Conservation (phyloP, 148 eudicot species). For the Rheum nobile region DNA sequence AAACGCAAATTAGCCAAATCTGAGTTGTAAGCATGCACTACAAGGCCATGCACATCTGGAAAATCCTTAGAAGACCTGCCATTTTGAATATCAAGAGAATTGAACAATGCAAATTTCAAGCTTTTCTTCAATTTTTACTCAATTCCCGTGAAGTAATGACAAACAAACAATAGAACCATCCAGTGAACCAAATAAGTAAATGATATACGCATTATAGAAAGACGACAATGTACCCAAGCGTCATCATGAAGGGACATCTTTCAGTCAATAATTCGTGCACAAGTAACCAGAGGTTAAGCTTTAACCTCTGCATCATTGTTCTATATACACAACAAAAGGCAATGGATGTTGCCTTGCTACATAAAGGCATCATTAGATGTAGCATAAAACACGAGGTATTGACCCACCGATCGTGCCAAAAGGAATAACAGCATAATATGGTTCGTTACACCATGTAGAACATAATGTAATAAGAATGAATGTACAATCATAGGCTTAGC, state of each 20-base stretch:
- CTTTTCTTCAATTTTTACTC: slow-evolving; percentile 1
- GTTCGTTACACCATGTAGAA: background rate
- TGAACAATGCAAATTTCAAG: slow-evolving; percentile 27
- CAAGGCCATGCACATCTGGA: slow-evolving; percentile 77
- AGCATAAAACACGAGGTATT: background rate
- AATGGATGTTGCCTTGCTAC: background rate
- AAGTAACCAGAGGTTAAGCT: background rate
- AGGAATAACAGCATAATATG: background rate
- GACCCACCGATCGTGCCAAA: background rate
- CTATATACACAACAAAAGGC: background rate
- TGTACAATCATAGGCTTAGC: background rate
- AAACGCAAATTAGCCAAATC: slow-evolving; percentile 50
- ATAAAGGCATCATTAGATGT: background rate
- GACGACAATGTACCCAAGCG: background rate
- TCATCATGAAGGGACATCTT: background rate
- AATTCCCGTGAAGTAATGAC: background rate
- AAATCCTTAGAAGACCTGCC: slow-evolving; percentile 87
- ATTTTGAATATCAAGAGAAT: slow-evolving; percentile 48
- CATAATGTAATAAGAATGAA: background rate
- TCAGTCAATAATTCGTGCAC: background rate
- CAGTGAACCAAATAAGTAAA: background rate
- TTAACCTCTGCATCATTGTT: background rate
- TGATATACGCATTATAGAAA: background rate
- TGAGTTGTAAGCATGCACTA: slow-evolving; percentile 79
- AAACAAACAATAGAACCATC: background rate